Evolutionary conservation across 2,329 filamentous ascomycete species (phyloP).

Genomic region (Trichoderma oligosporum): DNA sequence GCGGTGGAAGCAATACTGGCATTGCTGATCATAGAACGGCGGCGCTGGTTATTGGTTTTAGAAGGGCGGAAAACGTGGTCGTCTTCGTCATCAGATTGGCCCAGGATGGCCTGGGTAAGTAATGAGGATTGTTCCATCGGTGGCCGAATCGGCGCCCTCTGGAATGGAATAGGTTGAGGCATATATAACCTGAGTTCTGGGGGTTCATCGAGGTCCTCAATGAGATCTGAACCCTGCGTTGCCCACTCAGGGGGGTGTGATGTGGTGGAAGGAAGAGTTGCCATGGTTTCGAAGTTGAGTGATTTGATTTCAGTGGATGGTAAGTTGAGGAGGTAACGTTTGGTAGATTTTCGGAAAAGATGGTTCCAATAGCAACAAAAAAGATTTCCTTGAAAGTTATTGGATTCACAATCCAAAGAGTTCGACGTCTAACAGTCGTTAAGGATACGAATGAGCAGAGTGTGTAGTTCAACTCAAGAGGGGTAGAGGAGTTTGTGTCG

Average conservation of each 20-base stretch:
- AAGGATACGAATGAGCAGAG: background rate
- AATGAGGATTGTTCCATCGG: conserved; percentile 68
- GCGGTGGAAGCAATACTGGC: conserved; percentile 77
- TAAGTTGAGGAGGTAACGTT: too few species aligned
- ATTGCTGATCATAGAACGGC: conserved; percentile 73
- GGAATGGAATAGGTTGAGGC: conserved; percentile 43
- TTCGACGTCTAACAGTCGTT: background rate
- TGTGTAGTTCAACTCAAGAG: conserved; percentile 4
- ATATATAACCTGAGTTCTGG: conserved; percentile 56
- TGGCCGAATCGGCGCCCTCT: conserved; percentile 45
- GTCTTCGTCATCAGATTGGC: conserved; percentile 56
- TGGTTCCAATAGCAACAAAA: background rate
- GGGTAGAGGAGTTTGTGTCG: conserved; percentile 10
- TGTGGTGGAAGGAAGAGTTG: conserved; percentile 22
- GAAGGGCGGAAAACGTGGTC: conserved; percentile 37
- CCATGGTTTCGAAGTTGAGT: conserved; percentile 32
- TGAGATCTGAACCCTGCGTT: conserved; percentile 53
- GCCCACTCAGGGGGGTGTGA: conserved; percentile 33
- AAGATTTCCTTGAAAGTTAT: background rate
- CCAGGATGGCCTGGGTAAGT: conserved; percentile 77
- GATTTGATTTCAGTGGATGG: too few species aligned
- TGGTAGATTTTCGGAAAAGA: background rate
- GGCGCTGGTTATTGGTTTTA: conserved; percentile 39
- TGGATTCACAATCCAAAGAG: too few species aligned
- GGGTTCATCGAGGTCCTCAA: conserved; percentile 81